Conservation (phyloP, 345 rosid species). For the Brassica rapa region DNA sequence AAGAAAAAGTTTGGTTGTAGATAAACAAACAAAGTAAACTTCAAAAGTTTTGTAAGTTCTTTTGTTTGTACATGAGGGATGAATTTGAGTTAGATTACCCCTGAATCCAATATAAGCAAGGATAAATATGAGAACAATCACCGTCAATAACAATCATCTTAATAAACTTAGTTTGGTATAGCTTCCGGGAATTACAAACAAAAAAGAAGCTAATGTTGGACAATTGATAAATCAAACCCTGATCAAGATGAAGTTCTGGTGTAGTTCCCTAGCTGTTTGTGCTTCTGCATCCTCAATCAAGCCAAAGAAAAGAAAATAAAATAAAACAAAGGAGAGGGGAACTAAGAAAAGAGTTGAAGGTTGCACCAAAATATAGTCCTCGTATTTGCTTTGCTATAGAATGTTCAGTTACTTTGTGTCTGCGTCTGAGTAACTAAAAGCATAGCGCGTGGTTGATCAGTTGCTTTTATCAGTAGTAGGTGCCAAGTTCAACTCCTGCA, state of each 20-base stretch:
- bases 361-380: constrained; percentile 28
- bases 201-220: background rate
- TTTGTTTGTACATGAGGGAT: background rate
- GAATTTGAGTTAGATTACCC: constrained; percentile 1
- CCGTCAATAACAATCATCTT: constrained; percentile 34
- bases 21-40: background rate
- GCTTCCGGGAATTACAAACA: constrained; percentile 39
- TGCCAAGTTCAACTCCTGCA: constrained; percentile 68
- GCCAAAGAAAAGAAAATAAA: constrained; percentile 40
- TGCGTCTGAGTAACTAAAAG: background rate
- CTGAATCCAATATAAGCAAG: background rate
- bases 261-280: constrained; percentile 46
- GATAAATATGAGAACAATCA: background rate
- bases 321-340: constrained; percentile 44
- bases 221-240: constrained; percentile 4
- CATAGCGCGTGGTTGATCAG: background rate
- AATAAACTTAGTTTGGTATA: constrained; percentile 28
- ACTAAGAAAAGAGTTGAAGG: constrained; percentile 19
- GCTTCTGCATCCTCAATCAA: constrained; percentile 32
- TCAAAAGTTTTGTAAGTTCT: background rate
- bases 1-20: constrained; percentile 17
- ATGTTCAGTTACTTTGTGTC: constrained; percentile 16
- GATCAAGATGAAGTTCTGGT: constrained; percentile 50
- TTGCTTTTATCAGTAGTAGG: constrained; percentile 50
- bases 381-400: constrained; percentile 25